Percentiles rank a stretch among this genome's conserved stretches.
phyloP scores from a whole-genome alignment of 2,329 filamentous ascomycete species.

The Huntiella moniliformis region DNA sequence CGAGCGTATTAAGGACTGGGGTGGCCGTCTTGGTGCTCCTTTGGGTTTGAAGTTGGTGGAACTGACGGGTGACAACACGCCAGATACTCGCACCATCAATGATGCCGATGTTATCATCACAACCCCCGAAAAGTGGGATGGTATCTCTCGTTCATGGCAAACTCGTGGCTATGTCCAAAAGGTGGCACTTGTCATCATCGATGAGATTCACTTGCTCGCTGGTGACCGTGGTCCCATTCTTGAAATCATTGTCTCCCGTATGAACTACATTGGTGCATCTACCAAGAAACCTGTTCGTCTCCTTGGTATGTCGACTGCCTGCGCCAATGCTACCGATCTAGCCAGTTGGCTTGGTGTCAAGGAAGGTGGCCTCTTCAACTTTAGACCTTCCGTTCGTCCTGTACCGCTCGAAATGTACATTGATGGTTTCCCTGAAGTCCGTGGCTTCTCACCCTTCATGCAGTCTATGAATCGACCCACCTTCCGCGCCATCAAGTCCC shows the following conservation, averaged over 20 bases:
- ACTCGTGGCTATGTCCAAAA: slow-evolving; percentile 90
- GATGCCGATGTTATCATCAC: slow-evolving; percentile 97
- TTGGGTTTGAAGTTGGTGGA: slow-evolving; percentile 85
- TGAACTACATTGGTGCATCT: slow-evolving; percentile 97
- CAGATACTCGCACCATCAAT: slow-evolving; percentile 85
- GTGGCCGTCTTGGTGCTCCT: slow-evolving; percentile 56
- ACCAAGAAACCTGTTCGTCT: slow-evolving; percentile 77
- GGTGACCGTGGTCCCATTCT: slow-evolving; percentile 93
- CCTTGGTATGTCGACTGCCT: slow-evolving; percentile 97
- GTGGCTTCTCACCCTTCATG: slow-evolving; percentile 94
- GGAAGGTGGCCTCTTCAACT: slow-evolving; percentile 91
- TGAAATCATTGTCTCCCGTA: slow-evolving; percentile 82
- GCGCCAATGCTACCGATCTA: slow-evolving; percentile 83
- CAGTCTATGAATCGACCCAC: slow-evolving; percentile 98
- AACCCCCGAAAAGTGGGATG: slow-evolving; percentile 99
- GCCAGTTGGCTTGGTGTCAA: slow-evolving; percentile 85
- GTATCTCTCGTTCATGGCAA: slow-evolving; percentile 97
- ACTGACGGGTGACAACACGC: slow-evolving; percentile 90
- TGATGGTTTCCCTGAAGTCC: slow-evolving; percentile 86
- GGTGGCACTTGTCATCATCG: slow-evolving; percentile 91
- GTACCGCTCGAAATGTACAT: slow-evolving; percentile 94
- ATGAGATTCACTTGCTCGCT: slow-evolving; percentile 94
- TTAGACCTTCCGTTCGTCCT: slow-evolving; percentile 87
- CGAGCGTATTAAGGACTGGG: slow-evolving; percentile 92
- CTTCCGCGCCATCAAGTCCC: slow-evolving; percentile 87